A percentile compares a stretch with the other conserved stretches of the same genome.
Evolutionary conservation across 371 early-diverging fungal genomes (phyloP).

Genomic region (Amoeboradix gromovi): DNA sequence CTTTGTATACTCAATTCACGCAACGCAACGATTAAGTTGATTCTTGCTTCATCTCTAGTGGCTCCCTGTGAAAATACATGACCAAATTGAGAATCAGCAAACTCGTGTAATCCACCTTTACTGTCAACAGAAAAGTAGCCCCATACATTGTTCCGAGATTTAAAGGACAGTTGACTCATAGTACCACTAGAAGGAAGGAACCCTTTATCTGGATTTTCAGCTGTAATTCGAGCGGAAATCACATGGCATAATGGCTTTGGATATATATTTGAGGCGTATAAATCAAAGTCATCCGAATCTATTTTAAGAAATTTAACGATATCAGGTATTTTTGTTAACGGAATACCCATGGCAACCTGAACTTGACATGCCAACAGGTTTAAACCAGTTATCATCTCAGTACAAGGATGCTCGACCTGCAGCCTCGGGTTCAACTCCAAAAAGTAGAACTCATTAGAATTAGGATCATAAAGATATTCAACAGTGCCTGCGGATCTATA

Average conservation of each 20-base stretch:
- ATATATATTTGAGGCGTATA: not conserved
- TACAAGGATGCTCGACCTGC: slow-evolving; percentile 97
- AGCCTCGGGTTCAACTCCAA: slow-evolving; percentile 90
- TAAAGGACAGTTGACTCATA: slow-evolving; percentile 79
- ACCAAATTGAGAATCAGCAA: slow-evolving; percentile 96
- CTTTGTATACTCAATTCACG: slow-evolving; percentile 92
- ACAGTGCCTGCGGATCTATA: slow-evolving; percentile 82
- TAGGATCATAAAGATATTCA: slow-evolving; percentile 77
- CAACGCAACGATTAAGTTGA: slow-evolving; percentile 82
- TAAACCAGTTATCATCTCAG: slow-evolving; percentile 91
- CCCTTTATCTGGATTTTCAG: slow-evolving; percentile 95
- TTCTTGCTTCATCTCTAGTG: slow-evolving; percentile 64
- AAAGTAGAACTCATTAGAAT: slow-evolving; percentile 65
- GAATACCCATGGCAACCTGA: slow-evolving; percentile 91
- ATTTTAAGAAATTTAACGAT: not conserved
- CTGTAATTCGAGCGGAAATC: slow-evolving; percentile 89
- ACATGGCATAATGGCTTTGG: slow-evolving; percentile 88
- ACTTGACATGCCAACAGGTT: slow-evolving; percentile 90
- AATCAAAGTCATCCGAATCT: not conserved
- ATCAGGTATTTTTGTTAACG: slow-evolving; percentile 39
- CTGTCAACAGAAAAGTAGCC: slow-evolving; percentile 90
- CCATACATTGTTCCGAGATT: slow-evolving; percentile 76
- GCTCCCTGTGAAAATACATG: slow-evolving; percentile 93
- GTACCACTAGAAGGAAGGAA: slow-evolving; percentile 89
- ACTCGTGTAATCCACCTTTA: slow-evolving; percentile 83